Evolutionary conservation across 2,329 filamentous ascomycete genomes (phyloP).

Genomic region (Pseudogymnoascus sp.): DNA sequence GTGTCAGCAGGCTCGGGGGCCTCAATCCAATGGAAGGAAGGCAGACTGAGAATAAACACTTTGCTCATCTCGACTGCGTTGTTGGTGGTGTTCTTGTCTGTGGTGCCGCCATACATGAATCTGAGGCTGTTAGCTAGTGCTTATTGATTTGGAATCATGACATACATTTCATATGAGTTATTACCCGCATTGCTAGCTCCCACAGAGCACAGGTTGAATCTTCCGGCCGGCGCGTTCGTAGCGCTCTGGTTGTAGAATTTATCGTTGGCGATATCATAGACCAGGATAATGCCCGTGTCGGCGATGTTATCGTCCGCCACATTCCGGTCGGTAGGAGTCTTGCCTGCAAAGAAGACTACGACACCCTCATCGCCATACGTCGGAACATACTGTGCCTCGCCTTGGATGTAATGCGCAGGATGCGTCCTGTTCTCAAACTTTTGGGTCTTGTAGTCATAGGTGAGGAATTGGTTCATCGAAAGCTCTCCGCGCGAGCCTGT

Average conservation of each 20-base stretch:
- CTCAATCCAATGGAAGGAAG: conserved; percentile 19
- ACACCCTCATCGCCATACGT: conserved; percentile 14
- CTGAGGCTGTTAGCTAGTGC: conserved; percentile 3
- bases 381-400: conserved; percentile 12
- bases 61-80: conserved; percentile 5
- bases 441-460: neutral
- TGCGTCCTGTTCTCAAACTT: conserved; percentile 9
- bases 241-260: conserved; percentile 13
- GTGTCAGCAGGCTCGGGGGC: conserved; percentile 7
- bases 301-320: neutral
- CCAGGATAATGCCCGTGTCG: conserved; percentile 6
- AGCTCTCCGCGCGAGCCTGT: neutral
- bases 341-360: conserved; percentile 13
- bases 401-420: conserved; percentile 3
- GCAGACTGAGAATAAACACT: conserved; percentile 19
- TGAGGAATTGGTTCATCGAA: conserved; percentile 2
- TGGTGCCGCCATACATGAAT: conserved; percentile 11
- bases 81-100: neutral
- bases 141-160: neutral
- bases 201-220: conserved; percentile 10
- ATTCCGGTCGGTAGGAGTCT: neutral
- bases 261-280: conserved; percentile 13
- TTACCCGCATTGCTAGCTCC: conserved; percentile 6
- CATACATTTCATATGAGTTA: conserved; percentile 16
- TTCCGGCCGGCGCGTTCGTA: conserved; percentile 5